Evolutionary conservation across 1,284 basidiomycete genomes (phyloP).

Genomic region (Boletellus deceptivus): DNA sequence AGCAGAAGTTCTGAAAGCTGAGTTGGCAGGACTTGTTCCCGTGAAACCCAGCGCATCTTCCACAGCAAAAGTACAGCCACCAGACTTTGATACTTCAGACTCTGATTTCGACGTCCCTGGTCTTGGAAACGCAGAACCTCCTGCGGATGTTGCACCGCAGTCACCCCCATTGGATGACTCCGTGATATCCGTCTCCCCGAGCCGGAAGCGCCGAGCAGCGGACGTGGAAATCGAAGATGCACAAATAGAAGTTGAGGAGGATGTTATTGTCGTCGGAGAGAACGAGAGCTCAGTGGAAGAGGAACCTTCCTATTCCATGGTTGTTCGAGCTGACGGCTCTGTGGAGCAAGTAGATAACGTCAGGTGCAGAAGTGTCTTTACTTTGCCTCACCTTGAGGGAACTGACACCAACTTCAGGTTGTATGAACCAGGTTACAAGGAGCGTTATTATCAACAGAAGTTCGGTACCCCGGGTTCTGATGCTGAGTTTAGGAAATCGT

Average conservation of each 20-base stretch:
- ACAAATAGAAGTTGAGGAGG: conserved; percentile 39
- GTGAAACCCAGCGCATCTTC: conserved; percentile 47
- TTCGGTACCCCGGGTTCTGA: conserved; percentile 81
- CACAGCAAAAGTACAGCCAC: conserved; percentile 15
- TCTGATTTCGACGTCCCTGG: conserved; percentile 39
- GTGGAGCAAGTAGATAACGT: conserved; percentile 94
- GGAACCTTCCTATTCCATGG: conserved; percentile 52
- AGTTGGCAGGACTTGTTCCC: conserved; percentile 70
- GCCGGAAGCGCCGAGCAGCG: conserved; percentile 71
- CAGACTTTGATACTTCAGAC: conserved; percentile 29
- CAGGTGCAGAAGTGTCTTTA: conserved; percentile 54
- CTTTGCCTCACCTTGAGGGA: neutral
- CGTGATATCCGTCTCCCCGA: conserved; percentile 28
- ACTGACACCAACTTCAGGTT: conserved; percentile 49
- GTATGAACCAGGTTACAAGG: conserved; percentile 94
- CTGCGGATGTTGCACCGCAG: conserved; percentile 10
- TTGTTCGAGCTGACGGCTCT: conserved; percentile 82
- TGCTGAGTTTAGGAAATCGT: conserved; percentile 74
- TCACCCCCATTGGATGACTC: conserved; percentile 25
- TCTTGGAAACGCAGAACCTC: conserved; percentile 30
- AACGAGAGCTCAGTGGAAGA: conserved; percentile 46
- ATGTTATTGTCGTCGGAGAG: conserved; percentile 45
- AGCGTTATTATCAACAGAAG: conserved; percentile 94
- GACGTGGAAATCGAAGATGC: conserved; percentile 59
- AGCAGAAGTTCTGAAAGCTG: conserved; percentile 90